Evolutionary conservation across 352 stramenopile genomes (phyloP).

Genomic region (Pythium grandisporangium): DNA sequence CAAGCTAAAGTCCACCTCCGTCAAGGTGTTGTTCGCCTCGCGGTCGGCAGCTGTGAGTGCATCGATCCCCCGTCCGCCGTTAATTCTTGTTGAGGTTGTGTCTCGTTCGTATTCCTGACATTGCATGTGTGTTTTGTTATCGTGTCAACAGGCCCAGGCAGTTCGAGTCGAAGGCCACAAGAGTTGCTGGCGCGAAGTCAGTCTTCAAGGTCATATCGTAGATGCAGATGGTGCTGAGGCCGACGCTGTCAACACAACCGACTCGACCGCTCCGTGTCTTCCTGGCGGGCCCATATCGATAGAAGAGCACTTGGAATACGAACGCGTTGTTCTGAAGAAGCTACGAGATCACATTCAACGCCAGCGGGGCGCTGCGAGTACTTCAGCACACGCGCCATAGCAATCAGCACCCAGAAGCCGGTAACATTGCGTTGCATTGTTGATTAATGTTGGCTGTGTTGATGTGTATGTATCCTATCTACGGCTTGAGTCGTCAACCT

Average conservation of each 20-base stretch:
- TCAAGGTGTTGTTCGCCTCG: slow-evolving; percentile 50
- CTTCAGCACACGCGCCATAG: too few species aligned
- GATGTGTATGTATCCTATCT: too few species aligned
- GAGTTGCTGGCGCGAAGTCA: slow-evolving; percentile 53
- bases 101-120: background rate
- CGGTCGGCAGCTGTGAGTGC: slow-evolving; percentile 28
- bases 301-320: slow-evolving; percentile 41
- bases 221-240: slow-evolving; percentile 27
- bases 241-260: background rate
- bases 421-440: too few species aligned
- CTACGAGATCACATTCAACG: slow-evolving; percentile 27
- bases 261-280: slow-evolving; percentile 12
- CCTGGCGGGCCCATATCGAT: slow-evolving; percentile 37
- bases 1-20: slow-evolving; percentile 60
- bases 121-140: too few species aligned
- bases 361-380: too few species aligned
- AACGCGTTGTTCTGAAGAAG: slow-evolving; percentile 39
- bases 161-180: slow-evolving; percentile 71
- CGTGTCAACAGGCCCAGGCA: slow-evolving; percentile 42
- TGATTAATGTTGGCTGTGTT: too few species aligned
- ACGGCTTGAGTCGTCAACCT: too few species aligned
- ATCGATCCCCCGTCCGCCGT: background rate
- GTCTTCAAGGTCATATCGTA: slow-evolving; percentile 64
- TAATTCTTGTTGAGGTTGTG: background rate
- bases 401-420: too few species aligned